Base-by-base conservation (phyloP, 176 grass and related monocot genomes). In the Thinopyrum elongatum region DNA sequence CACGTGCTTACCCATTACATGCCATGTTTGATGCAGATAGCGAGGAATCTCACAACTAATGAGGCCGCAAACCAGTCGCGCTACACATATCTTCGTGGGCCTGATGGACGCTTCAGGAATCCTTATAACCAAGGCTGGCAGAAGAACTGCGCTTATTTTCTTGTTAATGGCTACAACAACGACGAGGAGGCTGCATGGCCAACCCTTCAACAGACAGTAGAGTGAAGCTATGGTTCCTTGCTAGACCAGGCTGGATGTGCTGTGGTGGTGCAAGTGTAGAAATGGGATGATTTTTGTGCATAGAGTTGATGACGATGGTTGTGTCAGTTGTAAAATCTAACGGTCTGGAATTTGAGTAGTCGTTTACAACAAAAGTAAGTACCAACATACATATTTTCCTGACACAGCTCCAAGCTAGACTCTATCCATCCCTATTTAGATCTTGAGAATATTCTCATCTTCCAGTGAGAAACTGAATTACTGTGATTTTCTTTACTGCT, bases 141-240 rank as follows among this genome's bases (percentile, higher is more conserved):
- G 78, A 91, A 83, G 82, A 99, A 96, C 79, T 96, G 97, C 39
- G 53, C 76, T 4, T 89, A 99, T 82, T 99, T 99, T 66, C 78
- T 92, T 80, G 57, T 94, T 59, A 82, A 85, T 69, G 90, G 97
- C 16, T 89, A 99, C 83, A 96, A 21, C 81, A 86, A 83, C 42
- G 94, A 94, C 23, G 90, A 91, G 41, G 97, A 94, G 82, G 80
- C 82, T 46, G 92, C 94, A 61, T 99, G 97, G 97, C 94, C 97
- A 80, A 91, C 97, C 3, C 94, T 99, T 77, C 86, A 89, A 76
- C 88, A 96, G 91, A 84, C 88, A 72, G 60, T 78, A 59, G 77
- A 42, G 26, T 68, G 61, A 87, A 88, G 82, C 25, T 91, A 90
- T 8, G 53, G 53, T 57, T 57, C 7, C 29, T 67, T 67, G 65